Conservation (phyloP, 2,329 filamentous ascomycete genomes). For the Ambrosiella cleistominuta region DNA sequence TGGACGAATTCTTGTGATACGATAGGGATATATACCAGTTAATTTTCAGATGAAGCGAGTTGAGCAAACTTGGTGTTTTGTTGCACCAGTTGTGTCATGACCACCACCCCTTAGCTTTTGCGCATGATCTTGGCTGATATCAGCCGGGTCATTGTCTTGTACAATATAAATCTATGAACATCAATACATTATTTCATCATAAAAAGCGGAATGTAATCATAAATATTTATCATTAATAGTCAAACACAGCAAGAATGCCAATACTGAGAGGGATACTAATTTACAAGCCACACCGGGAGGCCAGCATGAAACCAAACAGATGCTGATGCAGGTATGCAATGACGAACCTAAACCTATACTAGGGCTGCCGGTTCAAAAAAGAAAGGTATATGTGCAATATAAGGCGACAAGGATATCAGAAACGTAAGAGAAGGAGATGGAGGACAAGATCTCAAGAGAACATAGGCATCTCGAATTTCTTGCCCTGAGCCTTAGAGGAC, state of each 20-base stretch:
- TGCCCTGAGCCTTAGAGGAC: conserved; percentile 32
- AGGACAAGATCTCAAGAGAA: background rate
- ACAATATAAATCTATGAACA: background rate
- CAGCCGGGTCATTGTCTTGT: background rate
- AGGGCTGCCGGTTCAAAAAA: background rate
- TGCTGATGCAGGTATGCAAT: background rate
- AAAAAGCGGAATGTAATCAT: background rate
- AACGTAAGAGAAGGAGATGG: background rate
- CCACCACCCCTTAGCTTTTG: background rate
- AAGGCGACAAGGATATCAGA: background rate
- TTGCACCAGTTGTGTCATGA: background rate
- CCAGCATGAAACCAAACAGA: background rate
- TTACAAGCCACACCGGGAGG: background rate
- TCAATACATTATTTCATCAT: background rate
- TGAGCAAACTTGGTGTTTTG: background rate
- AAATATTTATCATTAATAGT: background rate
- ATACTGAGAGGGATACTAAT: background rate
- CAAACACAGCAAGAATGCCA: background rate
- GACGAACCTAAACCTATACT: background rate
- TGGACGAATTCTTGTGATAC: background rate
- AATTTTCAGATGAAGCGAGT: background rate
- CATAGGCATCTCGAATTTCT: conserved; percentile 13
- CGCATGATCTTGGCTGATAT: background rate
- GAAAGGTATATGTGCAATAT: background rate
- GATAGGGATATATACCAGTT: background rate